phyloP scores from a whole-genome alignment of 345 rosid genomes.

The Dipteronia sinensis region DNA sequence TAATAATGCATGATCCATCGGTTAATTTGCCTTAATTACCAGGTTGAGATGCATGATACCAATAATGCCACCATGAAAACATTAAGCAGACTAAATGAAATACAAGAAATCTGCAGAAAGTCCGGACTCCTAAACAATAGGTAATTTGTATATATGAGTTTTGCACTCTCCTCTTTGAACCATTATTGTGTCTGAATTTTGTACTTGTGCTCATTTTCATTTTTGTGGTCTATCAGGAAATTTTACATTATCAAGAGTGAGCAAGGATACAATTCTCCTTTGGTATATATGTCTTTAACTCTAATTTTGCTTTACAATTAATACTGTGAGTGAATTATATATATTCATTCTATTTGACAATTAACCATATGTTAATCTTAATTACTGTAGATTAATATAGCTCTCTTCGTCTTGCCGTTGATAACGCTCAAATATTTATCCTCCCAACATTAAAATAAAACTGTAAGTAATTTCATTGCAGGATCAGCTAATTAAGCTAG shows the following conservation, averaged over 20 bases:
- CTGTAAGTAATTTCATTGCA: no score
- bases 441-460: no score
- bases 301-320: not conserved
- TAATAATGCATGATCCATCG: not conserved
- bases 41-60: constrained; percentile 43
- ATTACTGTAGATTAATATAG: not conserved
- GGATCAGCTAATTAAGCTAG: no score
- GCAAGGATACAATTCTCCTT: constrained; percentile 19
- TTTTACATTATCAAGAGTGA: constrained; percentile 39
- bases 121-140: constrained; percentile 54
- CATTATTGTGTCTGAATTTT: not conserved
- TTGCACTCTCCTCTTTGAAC: not conserved
- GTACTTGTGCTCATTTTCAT: not conserved
- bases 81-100: constrained; percentile 57
- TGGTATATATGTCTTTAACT: not conserved
- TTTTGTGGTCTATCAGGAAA: constrained; percentile 43
- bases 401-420: constrained; percentile 19
- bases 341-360: no score
- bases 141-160: constrained; percentile 34
- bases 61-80: constrained; percentile 53
- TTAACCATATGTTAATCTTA: no score
- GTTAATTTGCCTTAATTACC: no score
- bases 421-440: no score
- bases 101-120: constrained; percentile 60
- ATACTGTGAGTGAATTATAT: not conserved